phyloP scores from a whole-genome alignment of 169 alveolate species.

The Cryptosporidium muris region DNA sequence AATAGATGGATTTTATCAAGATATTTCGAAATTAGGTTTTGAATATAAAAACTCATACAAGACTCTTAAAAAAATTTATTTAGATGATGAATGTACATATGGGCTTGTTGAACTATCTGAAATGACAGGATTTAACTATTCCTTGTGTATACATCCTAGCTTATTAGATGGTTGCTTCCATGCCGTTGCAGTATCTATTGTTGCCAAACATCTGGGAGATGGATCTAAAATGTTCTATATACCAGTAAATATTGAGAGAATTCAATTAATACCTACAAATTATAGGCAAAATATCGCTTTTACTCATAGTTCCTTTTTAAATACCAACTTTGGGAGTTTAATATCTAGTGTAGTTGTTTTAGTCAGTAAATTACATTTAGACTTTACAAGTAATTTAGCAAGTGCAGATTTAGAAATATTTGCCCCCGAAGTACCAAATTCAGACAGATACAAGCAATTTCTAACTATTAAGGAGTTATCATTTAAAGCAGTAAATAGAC shows the following conservation, averaged over 20 bases:
- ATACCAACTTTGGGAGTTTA: no score
- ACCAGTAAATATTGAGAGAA: slow-evolving; percentile 16
- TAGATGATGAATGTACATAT: slow-evolving; percentile 2
- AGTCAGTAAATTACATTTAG: no score
- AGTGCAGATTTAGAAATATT: no score
- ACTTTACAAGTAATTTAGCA: no score
- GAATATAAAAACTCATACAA: slow-evolving; percentile 16
- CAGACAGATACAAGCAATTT: no score
- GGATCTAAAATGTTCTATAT: slow-evolving; percentile 6
- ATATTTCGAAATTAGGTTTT: slow-evolving; percentile 5
- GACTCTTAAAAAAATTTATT: slow-evolving; percentile 19
- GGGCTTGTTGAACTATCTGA: slow-evolving; percentile 29
- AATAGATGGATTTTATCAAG: slow-evolving; percentile 8
- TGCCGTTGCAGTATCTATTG: slow-evolving; percentile 33
- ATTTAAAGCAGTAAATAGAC: no score
- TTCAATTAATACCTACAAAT: slow-evolving; percentile 12
- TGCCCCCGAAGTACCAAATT: no score
- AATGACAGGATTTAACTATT: background rate
- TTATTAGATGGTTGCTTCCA: slow-evolving; percentile 69
- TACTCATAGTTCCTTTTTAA: background rate
- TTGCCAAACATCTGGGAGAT: background rate
- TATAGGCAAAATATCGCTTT: background rate
- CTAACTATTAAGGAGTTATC: no score
- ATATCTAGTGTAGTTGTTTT: no score
- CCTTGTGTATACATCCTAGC: slow-evolving; percentile 33